phyloP scores from a whole-genome alignment of 1,284 basidiomycete genomes.

The Trichosporon sp. region DNA sequence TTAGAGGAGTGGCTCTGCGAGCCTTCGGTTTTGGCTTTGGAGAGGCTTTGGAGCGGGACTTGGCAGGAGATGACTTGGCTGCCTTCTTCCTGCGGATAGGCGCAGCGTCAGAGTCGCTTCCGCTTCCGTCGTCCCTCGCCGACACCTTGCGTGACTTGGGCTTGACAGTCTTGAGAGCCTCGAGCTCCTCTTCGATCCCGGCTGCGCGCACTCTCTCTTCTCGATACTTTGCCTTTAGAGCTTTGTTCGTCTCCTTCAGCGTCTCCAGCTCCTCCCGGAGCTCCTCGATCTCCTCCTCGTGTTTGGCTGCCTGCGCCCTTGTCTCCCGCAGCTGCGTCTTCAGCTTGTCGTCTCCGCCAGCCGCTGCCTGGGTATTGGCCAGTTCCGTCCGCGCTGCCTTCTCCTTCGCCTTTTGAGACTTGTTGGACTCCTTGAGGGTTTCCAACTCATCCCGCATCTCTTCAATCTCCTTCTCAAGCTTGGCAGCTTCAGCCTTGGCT shows the following conservation, averaged over 20 bases:
- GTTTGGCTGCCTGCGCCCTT: conserved; percentile 26
- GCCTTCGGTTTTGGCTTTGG: neutral
- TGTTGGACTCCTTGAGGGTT: conserved; percentile 21
- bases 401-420: conserved; percentile 16
- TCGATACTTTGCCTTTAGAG: conserved; percentile 25
- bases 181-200: conserved; percentile 34
- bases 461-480: conserved; percentile 23
- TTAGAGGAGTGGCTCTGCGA: conserved; percentile 17
- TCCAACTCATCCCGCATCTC: conserved; percentile 33
- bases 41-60: neutral
- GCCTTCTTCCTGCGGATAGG: conserved; percentile 9
- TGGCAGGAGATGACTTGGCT: neutral
- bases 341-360: conserved; percentile 30
- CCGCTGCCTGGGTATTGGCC: neutral
- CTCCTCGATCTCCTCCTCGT: conserved; percentile 28
- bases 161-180: conserved; percentile 19
- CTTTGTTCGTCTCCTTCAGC: conserved; percentile 23
- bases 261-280: conserved; percentile 29
- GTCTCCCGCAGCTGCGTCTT: conserved; percentile 25
- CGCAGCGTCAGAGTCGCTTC: conserved; percentile 9
- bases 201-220: conserved; percentile 27
- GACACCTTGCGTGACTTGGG: conserved; percentile 2
- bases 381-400: neutral
- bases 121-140: neutral
- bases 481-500: conserved; percentile 26